These are phyloP conservation scores for Ogataea pilisensis DNA, from an alignment of 805 yeast species.

Conservation along the genomic window DNA sequence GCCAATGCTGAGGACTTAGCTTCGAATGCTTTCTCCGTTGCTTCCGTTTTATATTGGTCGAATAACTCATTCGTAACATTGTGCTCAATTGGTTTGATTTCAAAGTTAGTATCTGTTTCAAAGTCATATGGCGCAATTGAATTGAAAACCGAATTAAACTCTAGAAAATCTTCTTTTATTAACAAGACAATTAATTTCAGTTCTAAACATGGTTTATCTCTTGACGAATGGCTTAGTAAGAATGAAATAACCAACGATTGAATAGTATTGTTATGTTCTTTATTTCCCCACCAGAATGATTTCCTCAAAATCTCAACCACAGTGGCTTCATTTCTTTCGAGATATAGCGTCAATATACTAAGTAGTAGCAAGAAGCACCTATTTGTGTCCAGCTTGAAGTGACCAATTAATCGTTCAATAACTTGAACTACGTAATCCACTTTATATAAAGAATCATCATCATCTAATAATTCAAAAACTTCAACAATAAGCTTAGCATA, in stretches of 20 bases:
- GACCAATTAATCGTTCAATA: slow-evolving; percentile 62
- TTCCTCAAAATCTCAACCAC: slow-evolving; percentile 45
- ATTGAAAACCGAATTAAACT: slow-evolving; percentile 57
- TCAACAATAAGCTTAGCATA: slow-evolving; percentile 60
- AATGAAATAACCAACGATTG: slow-evolving; percentile 22
- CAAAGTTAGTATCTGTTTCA: slow-evolving; percentile 15
- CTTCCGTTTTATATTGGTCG: slow-evolving; percentile 39
- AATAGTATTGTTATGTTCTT: slow-evolving; percentile 14
- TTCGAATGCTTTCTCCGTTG: slow-evolving; percentile 52
- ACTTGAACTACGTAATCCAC: slow-evolving; percentile 42
- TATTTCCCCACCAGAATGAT: slow-evolving; percentile 58
- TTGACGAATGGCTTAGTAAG: slow-evolving; percentile 38
- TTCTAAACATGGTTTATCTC: slow-evolving; percentile 23
- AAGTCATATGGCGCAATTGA: slow-evolving; percentile 47
- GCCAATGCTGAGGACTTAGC: slow-evolving; percentile 80
- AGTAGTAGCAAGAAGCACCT: slow-evolving; percentile 63
- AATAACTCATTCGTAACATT: slow-evolving; percentile 40
- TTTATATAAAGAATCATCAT: slow-evolving; percentile 38
- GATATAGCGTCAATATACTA: slow-evolving; percentile 43
- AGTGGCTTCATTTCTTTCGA: slow-evolving; percentile 43
- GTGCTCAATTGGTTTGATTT: slow-evolving; percentile 9
- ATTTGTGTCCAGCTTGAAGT: slow-evolving; percentile 69
- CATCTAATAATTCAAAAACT: slow-evolving; percentile 38
- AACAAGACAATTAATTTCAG: slow-evolving; percentile 44
- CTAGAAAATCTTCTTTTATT: slow-evolving; percentile 61